Evolutionary conservation across 2,329 filamentous ascomycete genomes (phyloP).

Genomic region (Claviceps pazoutovae): DNA sequence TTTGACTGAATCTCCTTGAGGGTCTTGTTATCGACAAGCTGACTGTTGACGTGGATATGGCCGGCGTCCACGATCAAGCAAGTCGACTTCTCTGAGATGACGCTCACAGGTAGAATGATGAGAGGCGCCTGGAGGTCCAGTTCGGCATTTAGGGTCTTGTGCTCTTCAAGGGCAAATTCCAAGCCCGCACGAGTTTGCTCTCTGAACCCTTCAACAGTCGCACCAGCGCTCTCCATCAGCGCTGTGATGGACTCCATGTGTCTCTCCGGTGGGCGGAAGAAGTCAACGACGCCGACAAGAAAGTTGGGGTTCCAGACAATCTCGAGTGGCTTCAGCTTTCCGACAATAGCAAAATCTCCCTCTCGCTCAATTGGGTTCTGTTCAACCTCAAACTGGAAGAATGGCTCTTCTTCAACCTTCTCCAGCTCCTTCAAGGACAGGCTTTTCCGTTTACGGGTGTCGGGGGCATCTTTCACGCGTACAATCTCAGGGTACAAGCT

Average conservation of each 20-base stretch:
- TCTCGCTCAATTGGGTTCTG: constrained; percentile 88
- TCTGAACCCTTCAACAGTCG: constrained; percentile 85
- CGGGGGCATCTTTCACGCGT: constrained; percentile 75
- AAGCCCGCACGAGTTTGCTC: constrained; percentile 93
- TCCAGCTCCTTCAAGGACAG: constrained; percentile 42
- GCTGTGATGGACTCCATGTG: constrained; percentile 98
- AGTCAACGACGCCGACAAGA: constrained; percentile 77
- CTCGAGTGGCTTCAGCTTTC: constrained; percentile 89
- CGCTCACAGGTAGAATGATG: constrained; percentile 90
- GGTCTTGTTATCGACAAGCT: constrained; percentile 83
- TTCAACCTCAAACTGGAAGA: constrained; percentile 88
- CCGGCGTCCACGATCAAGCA: constrained; percentile 93
- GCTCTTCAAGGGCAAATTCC: constrained; percentile 91
- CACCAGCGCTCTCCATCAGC: constrained; percentile 87
- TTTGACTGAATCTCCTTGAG: constrained; percentile 83
- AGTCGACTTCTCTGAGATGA: constrained; percentile 64
- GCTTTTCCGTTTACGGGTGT: constrained; percentile 29
- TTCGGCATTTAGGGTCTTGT: constrained; percentile 95
- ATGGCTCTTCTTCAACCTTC: constrained; percentile 47
- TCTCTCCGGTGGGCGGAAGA: constrained; percentile 89
- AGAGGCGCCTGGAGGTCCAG: constrained; percentile 90
- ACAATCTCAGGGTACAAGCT: constrained; percentile 93
- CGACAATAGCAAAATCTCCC: constrained; percentile 77
- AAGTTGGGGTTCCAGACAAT: constrained; percentile 96
- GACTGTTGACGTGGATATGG: constrained; percentile 86